A percentile compares a stretch with the other conserved stretches of the same genome.
Conservation (phyloP, 2,329 filamentous ascomycete species). For the Xylaria digitata region DNA sequence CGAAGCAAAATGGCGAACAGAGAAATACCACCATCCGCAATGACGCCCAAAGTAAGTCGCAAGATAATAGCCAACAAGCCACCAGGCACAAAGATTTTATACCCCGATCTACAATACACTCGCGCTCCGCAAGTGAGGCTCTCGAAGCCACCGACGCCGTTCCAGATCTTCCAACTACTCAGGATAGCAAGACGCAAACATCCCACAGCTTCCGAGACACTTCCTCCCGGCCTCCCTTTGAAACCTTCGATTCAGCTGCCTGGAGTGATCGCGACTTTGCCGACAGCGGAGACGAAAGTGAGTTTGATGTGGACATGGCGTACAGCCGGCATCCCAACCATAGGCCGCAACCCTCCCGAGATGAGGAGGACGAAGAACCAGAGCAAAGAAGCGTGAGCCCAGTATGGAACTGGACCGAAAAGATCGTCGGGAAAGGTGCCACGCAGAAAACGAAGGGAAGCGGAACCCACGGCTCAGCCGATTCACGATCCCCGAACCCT, state of each 20-base stretch:
- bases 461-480: slow-evolving; percentile 38
- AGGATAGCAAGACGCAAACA: slow-evolving; percentile 39
- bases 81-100: slow-evolving; percentile 1
- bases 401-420: slow-evolving; percentile 59
- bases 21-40: slow-evolving; percentile 10
- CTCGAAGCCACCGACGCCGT: slow-evolving; percentile 60
- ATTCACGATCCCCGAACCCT: slow-evolving; percentile 12
- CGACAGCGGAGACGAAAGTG: slow-evolving; percentile 63
- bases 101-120: slow-evolving; percentile 25
- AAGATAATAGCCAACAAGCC: slow-evolving; percentile 4
- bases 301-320: slow-evolving; percentile 50
- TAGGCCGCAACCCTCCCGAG: slow-evolving; percentile 28
- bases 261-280: slow-evolving; percentile 76
- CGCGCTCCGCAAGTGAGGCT: slow-evolving; percentile 47
- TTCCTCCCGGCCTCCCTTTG: slow-evolving; percentile 45
- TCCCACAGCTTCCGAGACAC: slow-evolving; percentile 43
- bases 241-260: slow-evolving; percentile 64
- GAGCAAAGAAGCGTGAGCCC: slow-evolving; percentile 40
- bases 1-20: slow-evolving; percentile 50
- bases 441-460: slow-evolving; percentile 37
- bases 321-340: slow-evolving; percentile 41
- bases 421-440: slow-evolving; percentile 55
- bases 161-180: slow-evolving; percentile 55
- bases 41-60: background rate
- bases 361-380: slow-evolving; percentile 36